Percentiles rank a stretch among this genome's conserved stretches.
phyloP scores from a whole-genome alignment of 1,284 basidiomycete species.

The Sporisorium scitamineum region DNA sequence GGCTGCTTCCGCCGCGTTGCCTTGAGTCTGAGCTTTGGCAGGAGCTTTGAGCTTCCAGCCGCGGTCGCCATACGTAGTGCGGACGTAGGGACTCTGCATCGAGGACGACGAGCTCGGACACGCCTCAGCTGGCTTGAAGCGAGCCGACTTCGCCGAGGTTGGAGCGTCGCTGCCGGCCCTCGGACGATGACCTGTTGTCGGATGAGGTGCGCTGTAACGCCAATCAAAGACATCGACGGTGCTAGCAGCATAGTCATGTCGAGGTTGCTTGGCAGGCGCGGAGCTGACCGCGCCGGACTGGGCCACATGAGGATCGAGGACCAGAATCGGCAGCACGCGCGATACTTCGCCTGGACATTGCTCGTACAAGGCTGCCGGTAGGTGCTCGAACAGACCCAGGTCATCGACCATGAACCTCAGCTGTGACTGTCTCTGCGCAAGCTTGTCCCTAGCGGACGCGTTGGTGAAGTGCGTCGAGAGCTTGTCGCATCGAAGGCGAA shows the following conservation, averaged over 20 bases:
- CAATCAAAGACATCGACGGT: conserved; percentile 47
- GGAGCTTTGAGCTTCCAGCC: conserved; percentile 52
- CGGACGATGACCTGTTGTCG: background rate
- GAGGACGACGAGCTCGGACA: conserved; percentile 13
- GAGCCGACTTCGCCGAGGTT: conserved; percentile 14
- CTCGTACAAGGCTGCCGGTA: conserved; percentile 18
- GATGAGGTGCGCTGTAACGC: conserved; percentile 26
- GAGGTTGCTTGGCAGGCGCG: conserved; percentile 8
- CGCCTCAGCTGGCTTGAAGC: conserved; percentile 21
- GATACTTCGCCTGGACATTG: conserved; percentile 21
- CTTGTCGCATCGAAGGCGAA: conserved; percentile 48
- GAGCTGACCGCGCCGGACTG: conserved; percentile 4
- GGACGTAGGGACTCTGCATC: conserved; percentile 26
- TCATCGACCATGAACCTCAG: conserved; percentile 26
- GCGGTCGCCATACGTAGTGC: conserved; percentile 44
- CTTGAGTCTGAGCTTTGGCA: conserved; percentile 5
- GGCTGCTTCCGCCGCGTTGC: background rate
- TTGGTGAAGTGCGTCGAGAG: conserved; percentile 15
- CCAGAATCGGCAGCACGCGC: conserved; percentile 33
- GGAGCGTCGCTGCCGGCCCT: background rate
- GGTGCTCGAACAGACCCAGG: conserved; percentile 44
- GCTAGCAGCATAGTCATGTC: conserved; percentile 34
- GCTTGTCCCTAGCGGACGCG: background rate
- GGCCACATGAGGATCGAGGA: conserved; percentile 38
- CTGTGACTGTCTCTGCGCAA: background rate